A percentile compares a stretch with the other conserved stretches of the same genome.
Evolutionary conservation across 73 alveolate species (phyloP).

Genomic region (Stentor roeselii): DNA sequence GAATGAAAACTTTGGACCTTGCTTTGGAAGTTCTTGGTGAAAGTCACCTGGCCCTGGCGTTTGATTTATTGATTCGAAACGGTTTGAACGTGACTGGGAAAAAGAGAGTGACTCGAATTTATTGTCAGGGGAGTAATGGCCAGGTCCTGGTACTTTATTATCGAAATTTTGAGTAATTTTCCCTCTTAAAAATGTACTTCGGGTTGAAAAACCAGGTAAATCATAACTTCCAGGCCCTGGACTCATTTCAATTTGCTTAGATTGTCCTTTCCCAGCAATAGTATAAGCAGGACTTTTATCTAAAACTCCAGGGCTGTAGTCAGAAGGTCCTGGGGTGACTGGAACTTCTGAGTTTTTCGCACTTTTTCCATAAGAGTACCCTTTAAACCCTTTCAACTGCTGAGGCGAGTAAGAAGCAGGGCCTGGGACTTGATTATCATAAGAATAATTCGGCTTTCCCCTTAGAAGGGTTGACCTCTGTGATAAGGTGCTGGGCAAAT

Average conservation of each 20-base stretch:
- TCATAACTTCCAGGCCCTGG: constrained; percentile 14
- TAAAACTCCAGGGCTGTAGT: too few species aligned
- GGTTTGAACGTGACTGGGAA: too few species aligned
- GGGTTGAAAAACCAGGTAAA: not conserved
- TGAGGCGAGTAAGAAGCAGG: not conserved
- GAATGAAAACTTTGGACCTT: too few species aligned
- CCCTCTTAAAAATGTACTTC: not conserved
- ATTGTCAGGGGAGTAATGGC: too few species aligned
- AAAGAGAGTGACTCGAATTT: too few species aligned
- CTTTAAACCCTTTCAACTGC: not conserved
- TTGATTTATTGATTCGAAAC: too few species aligned
- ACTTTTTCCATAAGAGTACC: not conserved
- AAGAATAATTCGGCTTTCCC: not conserved
- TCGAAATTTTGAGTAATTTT: not conserved
- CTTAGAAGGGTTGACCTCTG: not conserved
- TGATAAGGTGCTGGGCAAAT: not conserved
- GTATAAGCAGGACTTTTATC: too few species aligned
- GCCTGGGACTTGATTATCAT: not conserved
- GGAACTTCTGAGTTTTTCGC: not conserved
- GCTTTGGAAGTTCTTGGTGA: too few species aligned
- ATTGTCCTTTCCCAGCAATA: too few species aligned
- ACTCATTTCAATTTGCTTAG: too few species aligned
- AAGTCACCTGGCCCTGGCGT: too few species aligned
- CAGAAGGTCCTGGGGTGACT: not conserved
- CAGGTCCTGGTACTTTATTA: too few species aligned